Evolutionary conservation across 352 stramenopile genomes (phyloP).

Genomic region (Thalassiosira hispida): DNA sequence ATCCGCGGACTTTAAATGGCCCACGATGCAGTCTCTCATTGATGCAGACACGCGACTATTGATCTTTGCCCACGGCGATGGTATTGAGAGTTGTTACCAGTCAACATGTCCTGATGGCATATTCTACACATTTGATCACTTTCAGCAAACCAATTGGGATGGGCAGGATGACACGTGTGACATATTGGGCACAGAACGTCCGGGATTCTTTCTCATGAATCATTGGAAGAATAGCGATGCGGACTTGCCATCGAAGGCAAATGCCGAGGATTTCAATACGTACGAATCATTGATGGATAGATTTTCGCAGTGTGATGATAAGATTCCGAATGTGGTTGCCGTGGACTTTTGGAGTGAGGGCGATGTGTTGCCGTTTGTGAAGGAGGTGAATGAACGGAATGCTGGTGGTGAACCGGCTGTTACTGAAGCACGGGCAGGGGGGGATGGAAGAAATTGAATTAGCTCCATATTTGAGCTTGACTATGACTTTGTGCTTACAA

Average conservation of each 20-base stretch:
- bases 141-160: neutral
- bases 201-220: conserved; percentile 23
- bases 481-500: no score
- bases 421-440: no score
- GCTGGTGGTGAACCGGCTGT: neutral
- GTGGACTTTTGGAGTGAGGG: conserved; percentile 45
- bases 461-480: no score
- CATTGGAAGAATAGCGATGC: conserved; percentile 15
- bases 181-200: neutral
- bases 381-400: conserved; percentile 53
- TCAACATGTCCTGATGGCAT: conserved; percentile 19
- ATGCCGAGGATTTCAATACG: conserved; percentile 22
- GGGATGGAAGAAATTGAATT: no score
- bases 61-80: conserved; percentile 30
- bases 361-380: conserved; percentile 49
- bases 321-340: conserved; percentile 27
- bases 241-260: conserved; percentile 4
- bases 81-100: conserved; percentile 20
- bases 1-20: conserved; percentile 14
- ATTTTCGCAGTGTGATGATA: conserved; percentile 6
- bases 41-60: conserved; percentile 22
- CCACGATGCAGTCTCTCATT: conserved; percentile 35
- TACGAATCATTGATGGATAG: conserved; percentile 11
- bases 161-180: conserved; percentile 14
- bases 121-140: conserved; percentile 36